Percentiles rank a stretch among this genome's conserved stretches.
These are phyloP conservation scores for Podila epicladia DNA, from an alignment of 192 early-diverging fungal species.

Conservation along the genomic window DNA sequence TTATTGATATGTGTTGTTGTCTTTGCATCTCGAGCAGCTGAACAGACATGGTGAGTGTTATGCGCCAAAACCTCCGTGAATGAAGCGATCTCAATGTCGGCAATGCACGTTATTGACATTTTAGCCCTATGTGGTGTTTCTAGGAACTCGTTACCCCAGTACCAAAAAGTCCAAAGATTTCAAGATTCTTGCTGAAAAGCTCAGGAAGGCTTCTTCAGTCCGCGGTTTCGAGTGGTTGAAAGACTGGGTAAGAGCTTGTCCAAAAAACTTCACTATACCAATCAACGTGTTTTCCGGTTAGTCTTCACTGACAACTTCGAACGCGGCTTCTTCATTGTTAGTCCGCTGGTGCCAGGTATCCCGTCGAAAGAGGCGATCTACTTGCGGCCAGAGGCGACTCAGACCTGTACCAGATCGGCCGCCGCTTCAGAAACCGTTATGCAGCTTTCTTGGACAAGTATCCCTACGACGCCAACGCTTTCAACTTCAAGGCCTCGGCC, in stretches of 20 bases:
- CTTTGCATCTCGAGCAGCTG: background rate
- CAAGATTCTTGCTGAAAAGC: slow-evolving; percentile 6
- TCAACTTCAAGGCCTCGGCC: slow-evolving; percentile 16
- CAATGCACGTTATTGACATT: too few relatives aligned
- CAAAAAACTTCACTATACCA: background rate
- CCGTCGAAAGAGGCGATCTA: slow-evolving; percentile 7
- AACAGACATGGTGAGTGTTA: background rate
- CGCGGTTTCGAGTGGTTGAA: slow-evolving; percentile 18
- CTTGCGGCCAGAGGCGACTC: slow-evolving; percentile 15
- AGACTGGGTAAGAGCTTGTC: slow-evolving; percentile 8
- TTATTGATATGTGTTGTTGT: background rate
- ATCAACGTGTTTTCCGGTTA: too few relatives aligned
- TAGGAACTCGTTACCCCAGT: slow-evolving; percentile 22
- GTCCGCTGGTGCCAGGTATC: slow-evolving; percentile 11
- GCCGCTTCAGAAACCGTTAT: slow-evolving; percentile 23
- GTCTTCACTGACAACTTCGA: too few relatives aligned
- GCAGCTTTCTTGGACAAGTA: slow-evolving; percentile 22
- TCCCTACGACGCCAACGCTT: slow-evolving; percentile 34
- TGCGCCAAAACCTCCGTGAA: too few relatives aligned
- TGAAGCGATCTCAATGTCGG: too few relatives aligned
- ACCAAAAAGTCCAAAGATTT: background rate
- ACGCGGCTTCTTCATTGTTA: background rate
- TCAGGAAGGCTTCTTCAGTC: slow-evolving; percentile 1
- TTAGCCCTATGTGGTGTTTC: too few relatives aligned
- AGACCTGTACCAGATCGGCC: slow-evolving; percentile 23